Evolutionary conservation across 768 basidiomycete species (phyloP), one percentile per base, ranked within the genome.

Genomic region (Jaapia argillacea): DNA sequence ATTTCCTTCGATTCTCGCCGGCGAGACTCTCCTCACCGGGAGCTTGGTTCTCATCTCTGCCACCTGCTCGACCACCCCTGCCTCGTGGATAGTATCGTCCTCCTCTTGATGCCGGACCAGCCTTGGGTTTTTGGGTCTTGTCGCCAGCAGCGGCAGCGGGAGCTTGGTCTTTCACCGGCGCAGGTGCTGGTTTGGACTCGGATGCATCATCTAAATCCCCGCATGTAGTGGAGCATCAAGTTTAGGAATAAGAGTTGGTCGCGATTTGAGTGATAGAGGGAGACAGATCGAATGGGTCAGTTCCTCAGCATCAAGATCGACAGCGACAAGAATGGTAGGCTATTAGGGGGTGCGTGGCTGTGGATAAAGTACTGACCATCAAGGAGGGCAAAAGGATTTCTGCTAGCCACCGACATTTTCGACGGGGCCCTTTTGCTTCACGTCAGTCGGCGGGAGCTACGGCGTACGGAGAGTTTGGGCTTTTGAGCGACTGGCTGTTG

Each of bases 391-490:
- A 89, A 90, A 53, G 81, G 81, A 70, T 88, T 89, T 77, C 69
- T 79, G 60, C 79, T 79, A 70, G 82, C 86, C 77, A 89, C 85
- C 84, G 86, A 87, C 85, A 90, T 88, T 59, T 64, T 77, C 67
- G 75, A 70, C 75, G 78, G 78, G 72, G 77, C 74, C 71, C 63
- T 66, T 70, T 71, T 68, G 55, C 45, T 40, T 51, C 53, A 49
- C n/a, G 43, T 56, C 52, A 49, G 39, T 35, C 38, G 48, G 42
- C 42, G 51, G 51, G 53, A 51, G 57, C n/a, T 49, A 50, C 46
- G 56, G 39, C 51, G 51, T 48, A 44, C 48, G 39, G 51, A 49
- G 44, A 44, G 42, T 33, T 27, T 26, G 24, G 40, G 48, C 28
- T 10, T 33, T 16, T n/a, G n/a, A n/a, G n/a, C n/a, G n/a, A n/a